Conservation (phyloP, 2,329 filamentous ascomycete species). For the Endoconidiophora laricicola region DNA sequence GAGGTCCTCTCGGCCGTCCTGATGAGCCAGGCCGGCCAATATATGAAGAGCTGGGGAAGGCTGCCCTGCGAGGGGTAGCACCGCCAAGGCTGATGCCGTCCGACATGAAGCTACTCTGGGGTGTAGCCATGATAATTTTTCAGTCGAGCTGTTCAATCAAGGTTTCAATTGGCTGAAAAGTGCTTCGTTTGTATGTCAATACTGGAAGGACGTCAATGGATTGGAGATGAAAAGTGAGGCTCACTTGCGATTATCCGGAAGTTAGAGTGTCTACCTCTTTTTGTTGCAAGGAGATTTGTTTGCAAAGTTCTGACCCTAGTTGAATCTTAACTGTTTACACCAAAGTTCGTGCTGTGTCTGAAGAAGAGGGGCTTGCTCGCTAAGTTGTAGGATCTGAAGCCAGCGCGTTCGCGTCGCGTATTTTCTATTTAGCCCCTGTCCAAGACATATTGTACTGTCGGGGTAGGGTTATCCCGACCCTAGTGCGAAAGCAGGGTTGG, state of each 20-base stretch:
- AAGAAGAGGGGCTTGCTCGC: conserved; percentile 4
- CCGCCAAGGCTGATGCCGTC: conserved; percentile 31
- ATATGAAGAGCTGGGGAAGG: conserved; percentile 17
- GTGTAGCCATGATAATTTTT: conserved; percentile 9
- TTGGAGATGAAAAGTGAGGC: background rate
- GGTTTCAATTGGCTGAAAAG: background rate
- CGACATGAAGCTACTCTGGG: conserved; percentile 29
- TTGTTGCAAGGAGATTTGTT: no score
- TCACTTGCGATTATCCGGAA: no score
- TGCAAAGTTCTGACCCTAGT: no score
- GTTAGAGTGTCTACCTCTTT: no score
- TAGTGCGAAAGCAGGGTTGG: no score
- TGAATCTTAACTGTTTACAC: no score
- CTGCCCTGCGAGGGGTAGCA: conserved; percentile 27
- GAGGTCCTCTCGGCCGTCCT: conserved; percentile 39
- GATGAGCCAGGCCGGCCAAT: conserved; percentile 29
- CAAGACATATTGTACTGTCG: no score
- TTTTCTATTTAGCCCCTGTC: conserved; percentile 7
- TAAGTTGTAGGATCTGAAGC: background rate
- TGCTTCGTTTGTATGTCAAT: background rate
- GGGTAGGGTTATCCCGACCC: no score
- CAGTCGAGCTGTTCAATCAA: background rate
- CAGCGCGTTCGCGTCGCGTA: conserved; percentile 4
- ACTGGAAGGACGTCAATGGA: background rate
- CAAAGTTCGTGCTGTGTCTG: background rate